Conservation (phyloP, 2,329 filamentous ascomycete species). For the Plenodomus biglobosus region DNA sequence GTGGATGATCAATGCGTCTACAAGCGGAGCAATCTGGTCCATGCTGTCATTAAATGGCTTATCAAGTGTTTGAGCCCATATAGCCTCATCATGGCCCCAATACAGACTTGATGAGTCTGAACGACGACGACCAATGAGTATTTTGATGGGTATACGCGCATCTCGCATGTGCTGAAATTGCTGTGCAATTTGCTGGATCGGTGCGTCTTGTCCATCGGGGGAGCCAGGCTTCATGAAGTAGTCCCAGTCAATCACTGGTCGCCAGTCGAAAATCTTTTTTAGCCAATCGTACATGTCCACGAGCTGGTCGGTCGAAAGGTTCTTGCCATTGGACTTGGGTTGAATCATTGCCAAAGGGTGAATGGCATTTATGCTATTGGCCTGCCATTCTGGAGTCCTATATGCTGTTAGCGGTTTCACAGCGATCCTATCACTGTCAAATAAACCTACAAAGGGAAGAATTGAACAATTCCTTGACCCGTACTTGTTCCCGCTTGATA, state of each 20-base stretch:
- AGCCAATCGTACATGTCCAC: slow-evolving; percentile 22
- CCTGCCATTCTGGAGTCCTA: slow-evolving; percentile 14
- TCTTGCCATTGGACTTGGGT: neutral
- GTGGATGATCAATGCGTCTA: slow-evolving; percentile 26
- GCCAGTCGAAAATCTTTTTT: slow-evolving; percentile 23
- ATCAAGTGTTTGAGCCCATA: slow-evolving; percentile 17
- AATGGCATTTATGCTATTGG: slow-evolving; percentile 17
- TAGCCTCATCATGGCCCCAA: slow-evolving; percentile 21
- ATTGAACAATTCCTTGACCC: neutral
- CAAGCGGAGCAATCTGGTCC: slow-evolving; percentile 12
- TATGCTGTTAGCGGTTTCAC: too few species aligned
- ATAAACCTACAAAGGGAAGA: slow-evolving; percentile 3
- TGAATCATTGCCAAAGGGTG: slow-evolving; percentile 26
- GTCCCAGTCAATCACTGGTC: slow-evolving; percentile 34
- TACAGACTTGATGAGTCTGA: slow-evolving; percentile 20
- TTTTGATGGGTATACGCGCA: slow-evolving; percentile 21
- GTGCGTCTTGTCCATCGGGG: neutral
- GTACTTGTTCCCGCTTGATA: neutral
- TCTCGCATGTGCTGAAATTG: slow-evolving; percentile 17
- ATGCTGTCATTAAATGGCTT: slow-evolving; percentile 18
- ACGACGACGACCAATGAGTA: slow-evolving; percentile 25
- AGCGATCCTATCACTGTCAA: too few species aligned
- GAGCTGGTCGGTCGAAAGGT: neutral
- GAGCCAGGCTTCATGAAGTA: slow-evolving; percentile 15
- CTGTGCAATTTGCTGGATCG: slow-evolving; percentile 1